Evolutionary conservation across 1,284 basidiomycete genomes (phyloP).

Genomic region (Melampsora abietis-canadensis): DNA sequence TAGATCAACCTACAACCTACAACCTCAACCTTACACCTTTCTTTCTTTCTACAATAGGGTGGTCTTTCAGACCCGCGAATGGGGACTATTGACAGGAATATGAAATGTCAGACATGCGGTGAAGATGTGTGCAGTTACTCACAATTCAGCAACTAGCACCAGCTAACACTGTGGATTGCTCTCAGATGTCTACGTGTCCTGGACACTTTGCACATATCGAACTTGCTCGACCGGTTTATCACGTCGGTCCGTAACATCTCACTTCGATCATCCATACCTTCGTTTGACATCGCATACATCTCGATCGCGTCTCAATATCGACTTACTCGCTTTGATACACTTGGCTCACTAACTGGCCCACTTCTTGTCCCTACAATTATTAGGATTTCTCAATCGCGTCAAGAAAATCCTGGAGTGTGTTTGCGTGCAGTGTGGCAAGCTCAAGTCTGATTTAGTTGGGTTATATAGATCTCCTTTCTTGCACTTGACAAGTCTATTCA

Average conservation of each 20-base stretch:
- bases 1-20: background rate
- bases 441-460: constrained; percentile 95
- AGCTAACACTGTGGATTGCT: constrained; percentile 3
- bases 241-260: constrained; percentile 68
- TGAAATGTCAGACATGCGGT: constrained; percentile 99
- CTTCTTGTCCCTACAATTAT: constrained; percentile 5
- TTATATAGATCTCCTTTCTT: constrained; percentile 46
- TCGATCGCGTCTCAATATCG: background rate
- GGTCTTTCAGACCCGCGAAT: constrained; percentile 97
- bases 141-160: background rate
- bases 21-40: constrained; percentile 64
- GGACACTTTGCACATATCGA: constrained; percentile 99
- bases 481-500: constrained; percentile 52
- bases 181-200: constrained; percentile 58
- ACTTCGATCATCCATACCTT: background rate
- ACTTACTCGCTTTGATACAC: background rate
- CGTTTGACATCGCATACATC: background rate
- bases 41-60: constrained; percentile 60
- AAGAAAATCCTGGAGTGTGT: constrained; percentile 99
- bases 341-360: background rate
- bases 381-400: constrained; percentile 96
- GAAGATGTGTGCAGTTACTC: constrained; percentile 85
- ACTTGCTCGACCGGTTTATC: constrained; percentile 90
- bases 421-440: constrained; percentile 95
- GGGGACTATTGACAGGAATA: constrained; percentile 97